A percentile compares a stretch with the other conserved stretches of the same genome.
These are phyloP conservation scores for Amanita brunnescens DNA, from an alignment of 768 basidiomycete genomes.

Conservation along the genomic window DNA sequence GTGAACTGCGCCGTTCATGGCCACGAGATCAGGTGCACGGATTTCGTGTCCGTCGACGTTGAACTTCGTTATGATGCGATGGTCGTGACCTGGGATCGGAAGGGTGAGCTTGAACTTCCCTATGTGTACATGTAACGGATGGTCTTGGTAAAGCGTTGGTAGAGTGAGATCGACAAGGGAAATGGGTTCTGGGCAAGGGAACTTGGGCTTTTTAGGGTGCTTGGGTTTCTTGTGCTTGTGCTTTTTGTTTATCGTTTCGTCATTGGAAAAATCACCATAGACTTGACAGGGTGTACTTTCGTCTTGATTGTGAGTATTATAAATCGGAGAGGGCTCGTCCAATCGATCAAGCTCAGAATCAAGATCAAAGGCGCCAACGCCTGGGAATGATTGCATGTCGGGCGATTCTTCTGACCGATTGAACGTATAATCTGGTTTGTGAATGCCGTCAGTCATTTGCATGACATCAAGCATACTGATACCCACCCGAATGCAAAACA, in stretches of 20 bases:
- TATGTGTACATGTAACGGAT: slow-evolving; percentile 36
- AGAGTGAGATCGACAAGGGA: slow-evolving; percentile 26
- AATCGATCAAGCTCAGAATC: not conserved
- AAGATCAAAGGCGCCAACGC: not conserved
- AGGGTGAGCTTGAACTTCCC: slow-evolving; percentile 35
- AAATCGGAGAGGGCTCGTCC: not conserved
- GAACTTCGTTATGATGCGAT: slow-evolving; percentile 27
- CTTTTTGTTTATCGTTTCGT: not conserved
- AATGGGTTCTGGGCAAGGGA: slow-evolving; percentile 19
- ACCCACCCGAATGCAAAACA: slow-evolving; percentile 42
- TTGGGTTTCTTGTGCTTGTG: slow-evolving; percentile 3
- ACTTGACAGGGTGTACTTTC: not conserved
- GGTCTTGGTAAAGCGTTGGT: slow-evolving; percentile 34
- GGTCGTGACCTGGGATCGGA: slow-evolving; percentile 28
- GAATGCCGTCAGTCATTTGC: not conserved
- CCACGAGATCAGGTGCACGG: slow-evolving; percentile 35
- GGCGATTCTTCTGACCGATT: not conserved
- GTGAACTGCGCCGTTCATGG: slow-evolving; percentile 52
- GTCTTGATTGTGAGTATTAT: not conserved
- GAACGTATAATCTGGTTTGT: slow-evolving; percentile 3
- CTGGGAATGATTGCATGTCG: not conserved
- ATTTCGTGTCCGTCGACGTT: slow-evolving; percentile 32
- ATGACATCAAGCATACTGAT: slow-evolving; percentile 10
- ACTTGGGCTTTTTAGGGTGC: not conserved
- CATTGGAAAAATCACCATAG: not conserved